Conservation (phyloP, 2,329 filamentous ascomycete genomes). For the Nemania sp. region DNA sequence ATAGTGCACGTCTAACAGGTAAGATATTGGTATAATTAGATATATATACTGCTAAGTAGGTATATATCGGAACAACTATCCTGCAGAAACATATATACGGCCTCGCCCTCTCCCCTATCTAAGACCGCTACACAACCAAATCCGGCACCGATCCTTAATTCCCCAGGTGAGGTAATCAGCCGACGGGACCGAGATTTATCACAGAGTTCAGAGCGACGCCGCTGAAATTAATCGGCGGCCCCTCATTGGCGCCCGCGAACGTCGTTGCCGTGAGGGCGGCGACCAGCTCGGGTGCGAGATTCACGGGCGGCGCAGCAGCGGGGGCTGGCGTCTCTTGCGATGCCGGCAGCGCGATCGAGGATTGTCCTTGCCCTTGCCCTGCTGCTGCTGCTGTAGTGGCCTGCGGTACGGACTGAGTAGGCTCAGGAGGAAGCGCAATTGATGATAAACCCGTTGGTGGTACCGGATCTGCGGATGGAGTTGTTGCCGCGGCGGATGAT, state of each 20-base stretch:
- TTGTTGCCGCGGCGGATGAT: background rate
- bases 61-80: conserved; percentile 1
- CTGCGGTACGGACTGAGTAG: conserved; percentile 13
- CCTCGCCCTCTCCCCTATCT: background rate
- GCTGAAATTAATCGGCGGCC: conserved; percentile 34
- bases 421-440: conserved; percentile 20
- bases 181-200: conserved; percentile 34
- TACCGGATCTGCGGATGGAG: background rate
- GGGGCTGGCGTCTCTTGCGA: conserved; percentile 21
- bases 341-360: conserved; percentile 28
- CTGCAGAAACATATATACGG: background rate
- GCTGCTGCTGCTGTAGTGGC: conserved; percentile 6
- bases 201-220: conserved; percentile 32
- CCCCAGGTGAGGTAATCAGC: background rate
- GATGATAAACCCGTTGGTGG: conserved; percentile 24
- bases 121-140: background rate
- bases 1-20: no score
- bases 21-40: no score
- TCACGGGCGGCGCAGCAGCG: conserved; percentile 18
- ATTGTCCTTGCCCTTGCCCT: no score
- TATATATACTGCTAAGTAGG: conserved; percentile 6
- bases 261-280: conserved; percentile 30
- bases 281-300: conserved; percentile 18
- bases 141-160: no score
- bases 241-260: conserved; percentile 34